phyloP scores from a whole-genome alignment of 1,284 basidiomycete species.

The Vanrija humicola region DNA sequence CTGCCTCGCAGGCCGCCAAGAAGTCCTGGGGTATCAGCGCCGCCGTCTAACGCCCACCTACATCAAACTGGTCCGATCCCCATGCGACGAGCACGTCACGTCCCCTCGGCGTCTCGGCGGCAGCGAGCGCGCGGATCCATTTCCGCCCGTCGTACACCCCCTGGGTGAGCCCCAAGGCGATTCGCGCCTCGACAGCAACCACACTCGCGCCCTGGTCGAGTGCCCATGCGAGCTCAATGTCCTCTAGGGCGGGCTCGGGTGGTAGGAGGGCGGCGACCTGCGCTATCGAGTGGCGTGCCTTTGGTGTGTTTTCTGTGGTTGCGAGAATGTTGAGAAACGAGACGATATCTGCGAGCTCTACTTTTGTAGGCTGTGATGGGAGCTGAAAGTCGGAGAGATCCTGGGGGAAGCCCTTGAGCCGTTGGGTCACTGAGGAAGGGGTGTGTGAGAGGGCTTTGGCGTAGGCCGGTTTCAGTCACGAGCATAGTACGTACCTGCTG shows the following conservation, averaged over 20 bases:
- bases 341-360: slow-evolving; percentile 4
- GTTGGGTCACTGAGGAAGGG: slow-evolving; percentile 2
- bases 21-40: slow-evolving; percentile 11
- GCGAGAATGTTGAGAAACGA: slow-evolving; percentile 5
- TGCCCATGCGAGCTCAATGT: slow-evolving; percentile 6
- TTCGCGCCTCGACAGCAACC: not conserved
- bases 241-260: slow-evolving; percentile 3
- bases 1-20: slow-evolving; percentile 9
- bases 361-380: not conserved
- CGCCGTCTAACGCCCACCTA: not conserved
- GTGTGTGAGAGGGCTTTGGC: not conserved
- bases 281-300: slow-evolving; percentile 12
- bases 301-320: not conserved
- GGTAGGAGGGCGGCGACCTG: slow-evolving; percentile 8
- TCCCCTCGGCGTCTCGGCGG: not conserved
- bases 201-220: not conserved
- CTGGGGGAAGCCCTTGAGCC: slow-evolving; percentile 18
- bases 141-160: slow-evolving; percentile 6
- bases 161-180: not conserved
- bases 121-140: slow-evolving; percentile 5
- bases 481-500: not conserved
- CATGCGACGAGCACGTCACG: slow-evolving; percentile 10
- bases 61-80: slow-evolving; percentile 20
- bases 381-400: slow-evolving; percentile 8
- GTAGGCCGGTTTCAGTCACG: no score